Conservation (phyloP, 2,329 filamentous ascomycete genomes). For the Ambrosiella beaveri region DNA sequence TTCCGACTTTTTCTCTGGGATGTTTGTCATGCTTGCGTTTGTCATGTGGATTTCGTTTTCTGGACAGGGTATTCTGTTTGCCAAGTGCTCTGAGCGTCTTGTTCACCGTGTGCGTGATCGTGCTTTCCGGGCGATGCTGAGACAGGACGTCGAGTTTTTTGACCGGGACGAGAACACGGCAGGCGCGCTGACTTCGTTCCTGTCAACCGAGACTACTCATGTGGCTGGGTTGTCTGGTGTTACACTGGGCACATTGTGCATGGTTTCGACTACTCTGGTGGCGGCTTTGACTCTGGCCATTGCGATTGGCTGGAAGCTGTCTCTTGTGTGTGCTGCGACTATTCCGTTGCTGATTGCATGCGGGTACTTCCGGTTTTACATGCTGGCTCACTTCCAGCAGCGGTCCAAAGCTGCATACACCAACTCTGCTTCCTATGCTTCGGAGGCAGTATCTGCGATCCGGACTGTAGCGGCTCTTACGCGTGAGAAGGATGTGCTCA, state of each 20-base stretch:
- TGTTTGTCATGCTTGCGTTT: conserved; percentile 74
- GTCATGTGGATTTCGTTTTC: conserved; percentile 54
- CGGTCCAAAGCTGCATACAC: conserved; percentile 68
- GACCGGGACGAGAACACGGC: conserved; percentile 78
- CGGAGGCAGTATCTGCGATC: conserved; percentile 85
- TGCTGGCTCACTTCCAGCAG: conserved; percentile 61
- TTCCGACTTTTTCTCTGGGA: conserved; percentile 70
- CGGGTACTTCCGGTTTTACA: conserved; percentile 77
- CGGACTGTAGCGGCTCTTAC: conserved; percentile 85
- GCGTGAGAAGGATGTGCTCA: conserved; percentile 64
- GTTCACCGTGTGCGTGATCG: conserved; percentile 66
- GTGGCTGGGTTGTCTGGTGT: conserved; percentile 74
- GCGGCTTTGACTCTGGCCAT: conserved; percentile 53
- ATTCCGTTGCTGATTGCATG: conserved; percentile 63
- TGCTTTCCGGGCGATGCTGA: conserved; percentile 73
- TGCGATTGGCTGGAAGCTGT: conserved; percentile 75
- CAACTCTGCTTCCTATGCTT: conserved; percentile 68
- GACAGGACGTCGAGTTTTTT: conserved; percentile 86
- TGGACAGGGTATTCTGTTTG: conserved; percentile 57
- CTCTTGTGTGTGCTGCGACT: conserved; percentile 62
- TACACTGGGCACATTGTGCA: conserved; percentile 72
- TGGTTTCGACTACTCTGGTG: conserved; percentile 63
- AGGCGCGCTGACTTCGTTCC: conserved; percentile 72
- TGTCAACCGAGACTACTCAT: conserved; percentile 79
- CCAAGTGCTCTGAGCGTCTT: conserved; percentile 70